A percentile compares a stretch with the other conserved stretches of the same genome.
Conservation (phyloP, 106 monocot species). For the Phalaenopsis aphrodite region DNA sequence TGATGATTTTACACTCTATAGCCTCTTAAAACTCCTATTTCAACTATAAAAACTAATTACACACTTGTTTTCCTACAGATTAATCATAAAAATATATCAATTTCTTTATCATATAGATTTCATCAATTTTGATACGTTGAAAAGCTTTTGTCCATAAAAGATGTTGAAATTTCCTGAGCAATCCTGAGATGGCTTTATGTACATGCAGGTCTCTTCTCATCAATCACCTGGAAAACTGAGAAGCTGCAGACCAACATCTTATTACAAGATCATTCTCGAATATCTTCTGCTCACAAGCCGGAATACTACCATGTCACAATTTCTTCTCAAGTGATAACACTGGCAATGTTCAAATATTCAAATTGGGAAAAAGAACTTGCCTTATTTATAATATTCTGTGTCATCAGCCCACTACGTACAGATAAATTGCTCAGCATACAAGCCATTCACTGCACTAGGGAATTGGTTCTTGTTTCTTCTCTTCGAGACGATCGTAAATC, state of each 20-base stretch:
- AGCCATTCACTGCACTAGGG: constrained; percentile 34
- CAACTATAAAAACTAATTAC: too few relatives aligned
- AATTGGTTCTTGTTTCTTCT: constrained; percentile 61
- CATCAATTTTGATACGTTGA: too few relatives aligned
- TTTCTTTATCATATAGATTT: too few relatives aligned
- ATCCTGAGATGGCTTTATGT: too few relatives aligned
- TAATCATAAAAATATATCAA: too few relatives aligned
- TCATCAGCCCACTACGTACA: constrained; percentile 40
- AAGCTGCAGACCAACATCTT: neutral
- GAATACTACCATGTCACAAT: neutral
- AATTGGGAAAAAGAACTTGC: neutral
- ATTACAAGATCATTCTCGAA: neutral
- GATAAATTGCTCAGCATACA: constrained; percentile 61
- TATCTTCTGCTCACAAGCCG: neutral
- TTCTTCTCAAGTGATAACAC: neutral
- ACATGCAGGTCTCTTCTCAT: neutral
- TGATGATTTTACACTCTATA: too few relatives aligned
- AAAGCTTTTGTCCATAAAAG: too few relatives aligned
- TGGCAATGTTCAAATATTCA: neutral
- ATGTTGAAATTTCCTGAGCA: too few relatives aligned
- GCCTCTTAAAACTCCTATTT: too few relatives aligned
- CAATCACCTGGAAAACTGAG: neutral
- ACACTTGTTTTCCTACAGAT: too few relatives aligned
- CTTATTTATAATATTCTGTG: too few relatives aligned
- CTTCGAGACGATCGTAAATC: constrained; percentile 77